These are phyloP conservation scores for Microdochium bolleyi DNA, from an alignment of 2,329 filamentous ascomycete genomes.

Conservation along the genomic window DNA sequence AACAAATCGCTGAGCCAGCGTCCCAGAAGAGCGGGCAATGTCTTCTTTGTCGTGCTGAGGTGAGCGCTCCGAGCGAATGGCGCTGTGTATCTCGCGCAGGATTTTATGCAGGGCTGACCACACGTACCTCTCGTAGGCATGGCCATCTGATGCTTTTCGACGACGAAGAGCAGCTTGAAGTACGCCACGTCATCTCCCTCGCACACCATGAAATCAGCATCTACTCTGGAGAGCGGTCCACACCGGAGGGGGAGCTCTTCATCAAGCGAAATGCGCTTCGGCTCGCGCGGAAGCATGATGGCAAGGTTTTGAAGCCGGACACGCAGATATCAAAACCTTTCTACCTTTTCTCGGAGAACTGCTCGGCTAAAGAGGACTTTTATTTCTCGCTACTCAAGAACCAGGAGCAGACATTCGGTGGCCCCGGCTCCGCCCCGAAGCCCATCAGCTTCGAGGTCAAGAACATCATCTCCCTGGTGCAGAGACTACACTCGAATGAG, in stretches of 20 bases:
- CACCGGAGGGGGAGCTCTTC: slow-evolving; percentile 88
- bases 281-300: slow-evolving; percentile 56
- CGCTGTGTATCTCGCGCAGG: not conserved
- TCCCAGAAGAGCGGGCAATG: slow-evolving; percentile 66
- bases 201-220: slow-evolving; percentile 80
- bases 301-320: slow-evolving; percentile 46
- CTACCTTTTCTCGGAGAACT: slow-evolving; percentile 90
- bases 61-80: slow-evolving; percentile 28
- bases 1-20: slow-evolving; percentile 40
- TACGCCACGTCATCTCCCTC: slow-evolving; percentile 90
- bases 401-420: slow-evolving; percentile 60
- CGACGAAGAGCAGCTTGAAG: slow-evolving; percentile 88
- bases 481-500: slow-evolving; percentile 83
- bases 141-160: slow-evolving; percentile 97
- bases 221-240: slow-evolving; percentile 68
- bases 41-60: slow-evolving; percentile 89
- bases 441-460: slow-evolving; percentile 74
- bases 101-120: not conserved
- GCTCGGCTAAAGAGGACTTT: slow-evolving; percentile 96
- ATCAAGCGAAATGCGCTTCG: slow-evolving; percentile 91
- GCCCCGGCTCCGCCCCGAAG: slow-evolving; percentile 51
- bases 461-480: slow-evolving; percentile 83
- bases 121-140: slow-evolving; percentile 49
- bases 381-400: slow-evolving; percentile 88
- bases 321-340: slow-evolving; percentile 67